Evolutionary conservation across 192 early-diverging fungal species (phyloP), one percentile per base, ranked within the genome.

Genomic region (Tieghemiomyces parasiticus): DNA sequence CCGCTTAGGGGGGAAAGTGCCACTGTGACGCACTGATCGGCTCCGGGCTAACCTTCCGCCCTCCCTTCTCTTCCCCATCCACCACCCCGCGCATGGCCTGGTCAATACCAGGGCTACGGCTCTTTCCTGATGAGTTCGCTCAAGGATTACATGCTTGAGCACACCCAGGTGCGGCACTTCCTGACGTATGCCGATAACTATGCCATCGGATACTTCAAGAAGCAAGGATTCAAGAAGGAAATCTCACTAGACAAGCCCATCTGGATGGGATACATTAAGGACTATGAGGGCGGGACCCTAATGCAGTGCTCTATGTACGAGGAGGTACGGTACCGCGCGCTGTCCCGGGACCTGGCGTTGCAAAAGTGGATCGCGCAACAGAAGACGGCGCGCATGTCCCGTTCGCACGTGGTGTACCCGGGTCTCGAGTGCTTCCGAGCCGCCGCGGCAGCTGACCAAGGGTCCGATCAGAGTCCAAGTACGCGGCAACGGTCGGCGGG

Each of bases 251-350:
- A 97, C 60, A 86, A 87, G 60, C 73, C 78, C 26, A 73, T 89
- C 51, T 99, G 96, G 96, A 84, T 95, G 65, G 95, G 95, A 0
- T 97, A 97, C 66, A 97, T 99, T 67, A 99, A 99, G 65, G 96
- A 99, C 72, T 99, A 99, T 66, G 93, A 95, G 63, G 95, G 93
- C 16, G 96, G 93, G 38, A 99, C 93, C 9, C 76, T 99, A 20
- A 94, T 99, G 92, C 90, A 92, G 86, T 95, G 92, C 73, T 82
- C 89, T 3, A 87, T 93, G 78, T 74, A 95, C 28, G 85, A 82
- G n/a, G 88, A 81, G 69, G 86, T 97, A 52, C 81, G 85, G 46
- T 97, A 97, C 67, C 65, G 89, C 26, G 68, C 84, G 55, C 79
- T 83, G 48, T 74, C 74, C 16, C 78, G 84, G 35, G 84, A 87